Base-by-base conservation (phyloP, 2,329 filamentous ascomycete genomes). In the Xylariomycetidae sp. region DNA sequence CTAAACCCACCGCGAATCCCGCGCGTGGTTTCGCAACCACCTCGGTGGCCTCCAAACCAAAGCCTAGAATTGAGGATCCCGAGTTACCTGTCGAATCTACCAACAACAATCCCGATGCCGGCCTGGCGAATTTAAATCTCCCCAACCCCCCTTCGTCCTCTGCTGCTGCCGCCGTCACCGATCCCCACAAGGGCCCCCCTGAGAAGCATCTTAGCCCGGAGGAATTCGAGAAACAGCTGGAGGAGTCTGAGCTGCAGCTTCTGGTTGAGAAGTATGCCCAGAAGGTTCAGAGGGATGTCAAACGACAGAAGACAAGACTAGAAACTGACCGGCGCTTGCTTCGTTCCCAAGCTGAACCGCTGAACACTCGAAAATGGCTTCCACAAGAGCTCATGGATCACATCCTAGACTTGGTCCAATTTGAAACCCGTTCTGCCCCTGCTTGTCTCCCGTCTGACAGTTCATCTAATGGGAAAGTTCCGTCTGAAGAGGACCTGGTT, bases 1-100 rank as follows among this genome's bases (percentile, higher is more conserved):
- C 88, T 71, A 97, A 96, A 74, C 74, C 85, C 35, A 77, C 78
- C 16, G 77, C 82, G 19, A 97, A 96, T 61, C 87, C 89, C 39
- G 88, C 88, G 25, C 76, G 92, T 59, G 92, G 89, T 13, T 94
- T 96, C 64, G 88, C 90, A 45, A 98, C 92, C 5, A 94, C 87
- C 10, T 97, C 90, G 2, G 75, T 94, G 39, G 87, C 88, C 27
- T 94, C 88, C 16, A 94, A 89, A 50, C 72, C 88, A 16, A 94
- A 89, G 50, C 72, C 80, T 7, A 74, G 86, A 56, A 69, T 75
- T 28, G 88, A 90, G 32, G 38, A 46, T 16, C 5, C 42, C 38
- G 35, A 53, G 42, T 60, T 38, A 55, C 62, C 36, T n/a, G n/a
- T n/a, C n/a, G n/a, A n/a, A n/a, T n/a, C n/a, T n/a, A n/a, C n/a